These are phyloP conservation scores for Cucumis hystrix DNA, from an alignment of 306 rosid species.

Conservation along the genomic window DNA sequence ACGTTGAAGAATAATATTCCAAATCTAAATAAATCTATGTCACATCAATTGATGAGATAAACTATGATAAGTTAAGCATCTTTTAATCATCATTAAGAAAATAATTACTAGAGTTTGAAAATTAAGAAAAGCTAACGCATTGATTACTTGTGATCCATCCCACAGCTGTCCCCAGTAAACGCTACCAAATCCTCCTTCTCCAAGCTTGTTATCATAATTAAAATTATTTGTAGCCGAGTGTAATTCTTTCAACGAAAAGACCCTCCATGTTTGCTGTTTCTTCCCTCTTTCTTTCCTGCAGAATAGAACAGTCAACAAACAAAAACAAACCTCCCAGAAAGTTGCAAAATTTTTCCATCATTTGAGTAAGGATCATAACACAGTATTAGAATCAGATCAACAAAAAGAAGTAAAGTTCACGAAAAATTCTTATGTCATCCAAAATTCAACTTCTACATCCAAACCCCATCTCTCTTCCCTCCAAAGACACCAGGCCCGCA, in stretches of 20 bases:
- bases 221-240: constrained; percentile 92
- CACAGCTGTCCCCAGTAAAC: constrained; percentile 99
- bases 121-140: neutral
- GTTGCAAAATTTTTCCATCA: neutral
- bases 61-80: neutral
- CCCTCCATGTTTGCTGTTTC: constrained; percentile 81
- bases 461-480: neutral
- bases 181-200: constrained; percentile 97
- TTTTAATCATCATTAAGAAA: neutral
- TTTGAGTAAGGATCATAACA: neutral
- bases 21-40: neutral
- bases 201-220: constrained; percentile 96
- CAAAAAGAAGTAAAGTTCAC: neutral
- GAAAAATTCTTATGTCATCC: neutral
- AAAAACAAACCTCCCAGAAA: neutral
- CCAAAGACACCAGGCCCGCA: neutral
- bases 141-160: constrained; percentile 93
- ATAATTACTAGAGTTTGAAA: neutral
- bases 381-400: neutral
- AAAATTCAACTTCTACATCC: neutral
- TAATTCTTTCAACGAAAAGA: constrained; percentile 85
- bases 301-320: neutral
- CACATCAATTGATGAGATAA: neutral
- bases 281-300: constrained; percentile 69
- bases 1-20: neutral